Evolutionary conservation across 495 filamentous ascomycete species (phyloP), one percentile per base, ranked within the genome.

Genomic region (Lentithecium fluviatile): DNA sequence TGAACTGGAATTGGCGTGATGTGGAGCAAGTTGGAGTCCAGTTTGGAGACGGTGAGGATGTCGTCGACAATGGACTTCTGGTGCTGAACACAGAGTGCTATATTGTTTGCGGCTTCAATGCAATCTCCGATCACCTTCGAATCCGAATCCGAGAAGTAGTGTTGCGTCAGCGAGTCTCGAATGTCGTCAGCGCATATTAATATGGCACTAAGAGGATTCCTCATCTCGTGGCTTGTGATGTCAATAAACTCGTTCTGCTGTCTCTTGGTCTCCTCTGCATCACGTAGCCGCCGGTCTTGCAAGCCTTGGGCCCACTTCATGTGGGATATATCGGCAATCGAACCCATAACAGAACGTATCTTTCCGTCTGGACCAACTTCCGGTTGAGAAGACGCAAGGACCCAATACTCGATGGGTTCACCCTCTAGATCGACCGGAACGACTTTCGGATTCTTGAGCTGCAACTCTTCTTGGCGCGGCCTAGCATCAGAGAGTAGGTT

Each of bases 61-160:
- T 72, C 69, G 45, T 72, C 68, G 12, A 71, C 65, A 45, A 72
- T 67, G 2, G 62, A 49, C 55, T 68, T 64, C 51, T 65, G 66
- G 40, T 72, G 70, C 20, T 59, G 48, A n/a, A 61, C 59, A 43
- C 70, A 72, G 13, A 62, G 52, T 0, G 64, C 32, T 32, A 72
- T 72, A 24, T 62, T 71, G 43, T 65, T 51, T 20, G 68, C 70
- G 13, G 65, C 51, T 12, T 63, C 68, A 7, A 66, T 43, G 38
- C 38, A 57, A 13, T 52, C 54, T 17, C 58, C 23, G 26, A 68
- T 20, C 0, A 66, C 25, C 20, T 23, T 36, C 25, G 51, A 23
- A 25, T 46, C 48, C 25, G 36, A 37, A 6, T 42, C 52, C 11
- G 60, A 1, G n/a, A 55, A 51, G 13, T 23, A 8, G 34, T 63